Conservation (phyloP, 805 yeast genomes). For the Pichia pseudocactophila region DNA sequence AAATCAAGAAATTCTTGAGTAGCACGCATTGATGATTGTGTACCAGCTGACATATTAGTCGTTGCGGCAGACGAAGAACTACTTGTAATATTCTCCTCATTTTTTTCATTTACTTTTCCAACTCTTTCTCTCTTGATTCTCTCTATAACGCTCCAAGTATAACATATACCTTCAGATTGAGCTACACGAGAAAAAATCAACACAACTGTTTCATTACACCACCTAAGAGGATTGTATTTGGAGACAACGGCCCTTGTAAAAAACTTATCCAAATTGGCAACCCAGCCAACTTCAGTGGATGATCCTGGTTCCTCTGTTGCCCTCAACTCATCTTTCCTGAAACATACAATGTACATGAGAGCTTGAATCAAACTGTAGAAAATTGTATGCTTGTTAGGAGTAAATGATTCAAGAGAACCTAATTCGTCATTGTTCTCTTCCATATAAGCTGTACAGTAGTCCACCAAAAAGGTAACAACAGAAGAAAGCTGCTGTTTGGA, state of each 20-base stretch:
- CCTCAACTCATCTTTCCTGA: constrained; percentile 55
- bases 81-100: background rate
- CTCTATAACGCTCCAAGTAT: constrained; percentile 88
- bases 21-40: constrained; percentile 17
- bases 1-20: constrained; percentile 75
- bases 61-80: constrained; percentile 1
- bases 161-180: constrained; percentile 80
- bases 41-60: constrained; percentile 4
- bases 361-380: constrained; percentile 91
- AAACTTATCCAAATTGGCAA: constrained; percentile 70
- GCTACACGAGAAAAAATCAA: constrained; percentile 89
- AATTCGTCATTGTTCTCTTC: constrained; percentile 82
- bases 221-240: constrained; percentile 87
- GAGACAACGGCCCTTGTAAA: constrained; percentile 80
- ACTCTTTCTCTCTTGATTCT: constrained; percentile 71
- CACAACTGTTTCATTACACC: constrained; percentile 89
- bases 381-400: constrained; percentile 14
- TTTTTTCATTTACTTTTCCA: constrained; percentile 6
- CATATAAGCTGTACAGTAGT: constrained; percentile 78
- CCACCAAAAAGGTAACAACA: constrained; percentile 71
- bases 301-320: constrained; percentile 12
- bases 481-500: constrained; percentile 66
- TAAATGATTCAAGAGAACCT: constrained; percentile 29
- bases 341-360: constrained; percentile 82
- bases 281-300: constrained; percentile 44